These are phyloP conservation scores for Oryza glaberrima DNA, from an alignment of 176 grass and related monocot species.

Conservation along the genomic window DNA sequence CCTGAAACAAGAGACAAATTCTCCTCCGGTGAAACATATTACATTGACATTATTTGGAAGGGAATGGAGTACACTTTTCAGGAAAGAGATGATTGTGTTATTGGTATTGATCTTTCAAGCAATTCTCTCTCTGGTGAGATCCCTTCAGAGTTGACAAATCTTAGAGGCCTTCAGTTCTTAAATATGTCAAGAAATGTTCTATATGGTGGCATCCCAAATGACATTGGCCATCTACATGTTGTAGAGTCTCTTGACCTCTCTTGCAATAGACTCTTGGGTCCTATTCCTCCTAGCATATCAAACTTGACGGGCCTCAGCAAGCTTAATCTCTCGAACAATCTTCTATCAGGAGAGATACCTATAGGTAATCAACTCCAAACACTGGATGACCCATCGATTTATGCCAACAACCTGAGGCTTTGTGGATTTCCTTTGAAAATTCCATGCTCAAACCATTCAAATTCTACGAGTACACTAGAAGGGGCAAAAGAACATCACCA, in stretches of 20 bases:
- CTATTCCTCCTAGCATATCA: slow-evolving; percentile 31
- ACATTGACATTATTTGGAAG: slow-evolving; percentile 13
- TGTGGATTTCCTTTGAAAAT: slow-evolving; percentile 14
- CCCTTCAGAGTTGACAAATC: neutral
- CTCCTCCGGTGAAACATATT: neutral
- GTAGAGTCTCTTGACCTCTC: slow-evolving; percentile 35
- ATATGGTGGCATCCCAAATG: slow-evolving; percentile 7
- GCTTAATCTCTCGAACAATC: slow-evolving; percentile 22
- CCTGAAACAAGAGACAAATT: neutral
- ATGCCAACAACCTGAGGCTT: slow-evolving; percentile 4
- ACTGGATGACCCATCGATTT: neutral
- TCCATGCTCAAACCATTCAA: neutral
- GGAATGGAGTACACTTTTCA: neutral
- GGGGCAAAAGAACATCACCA: neutral
- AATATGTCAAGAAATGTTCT: slow-evolving; percentile 21
- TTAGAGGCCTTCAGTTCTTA: neutral
- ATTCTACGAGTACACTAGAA: neutral
- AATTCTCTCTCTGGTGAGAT: slow-evolving; percentile 20
- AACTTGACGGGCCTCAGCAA: neutral
- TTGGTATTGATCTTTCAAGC: slow-evolving; percentile 7
- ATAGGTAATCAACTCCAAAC: slow-evolving; percentile 1
- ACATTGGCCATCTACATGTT: neutral
- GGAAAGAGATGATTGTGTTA: neutral
- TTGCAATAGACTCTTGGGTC: slow-evolving; percentile 24
- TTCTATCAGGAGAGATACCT: slow-evolving; percentile 31